phyloP scores from a whole-genome alignment of 305 asterid genomes.

The Rubia tinctorum region DNA sequence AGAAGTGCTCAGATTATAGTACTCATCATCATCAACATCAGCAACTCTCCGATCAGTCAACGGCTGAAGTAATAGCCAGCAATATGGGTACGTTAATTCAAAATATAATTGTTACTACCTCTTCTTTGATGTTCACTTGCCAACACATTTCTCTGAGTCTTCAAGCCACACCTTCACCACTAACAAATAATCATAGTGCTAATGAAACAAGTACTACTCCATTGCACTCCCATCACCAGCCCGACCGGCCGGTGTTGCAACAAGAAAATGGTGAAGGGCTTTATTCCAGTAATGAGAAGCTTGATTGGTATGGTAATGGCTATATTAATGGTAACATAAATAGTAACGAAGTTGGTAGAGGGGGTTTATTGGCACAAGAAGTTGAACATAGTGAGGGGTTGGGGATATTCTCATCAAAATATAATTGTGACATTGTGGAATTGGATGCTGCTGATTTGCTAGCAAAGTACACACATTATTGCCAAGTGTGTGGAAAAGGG shows the following conservation, averaged over 20 bases:
- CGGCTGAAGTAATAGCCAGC: slow-evolving; percentile 36
- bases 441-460: slow-evolving; percentile 60
- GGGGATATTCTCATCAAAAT: not conserved
- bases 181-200: not conserved
- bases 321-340: slow-evolving; percentile 9
- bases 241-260: not conserved
- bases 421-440: slow-evolving; percentile 48
- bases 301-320: slow-evolving; percentile 23
- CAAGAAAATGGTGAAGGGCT: not conserved
- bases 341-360: slow-evolving; percentile 8
- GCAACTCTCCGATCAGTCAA: slow-evolving; percentile 31
- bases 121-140: slow-evolving; percentile 74
- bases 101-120: slow-evolving; percentile 65
- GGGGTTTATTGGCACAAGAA: slow-evolving; percentile 12
- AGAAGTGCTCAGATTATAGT: slow-evolving; percentile 20
- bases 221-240: not conserved
- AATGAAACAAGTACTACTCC: too few species aligned
- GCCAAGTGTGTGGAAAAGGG: slow-evolving; percentile 84
- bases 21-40: slow-evolving; percentile 5
- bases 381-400: not conserved
- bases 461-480: slow-evolving; percentile 82
- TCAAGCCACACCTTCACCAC: slow-evolving; percentile 1
- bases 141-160: slow-evolving; percentile 48
- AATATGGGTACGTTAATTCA: slow-evolving; percentile 57
- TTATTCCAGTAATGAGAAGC: not conserved